These are phyloP conservation scores for Russula vinacea DNA, from an alignment of 768 basidiomycete genomes.

Conservation along the genomic window DNA sequence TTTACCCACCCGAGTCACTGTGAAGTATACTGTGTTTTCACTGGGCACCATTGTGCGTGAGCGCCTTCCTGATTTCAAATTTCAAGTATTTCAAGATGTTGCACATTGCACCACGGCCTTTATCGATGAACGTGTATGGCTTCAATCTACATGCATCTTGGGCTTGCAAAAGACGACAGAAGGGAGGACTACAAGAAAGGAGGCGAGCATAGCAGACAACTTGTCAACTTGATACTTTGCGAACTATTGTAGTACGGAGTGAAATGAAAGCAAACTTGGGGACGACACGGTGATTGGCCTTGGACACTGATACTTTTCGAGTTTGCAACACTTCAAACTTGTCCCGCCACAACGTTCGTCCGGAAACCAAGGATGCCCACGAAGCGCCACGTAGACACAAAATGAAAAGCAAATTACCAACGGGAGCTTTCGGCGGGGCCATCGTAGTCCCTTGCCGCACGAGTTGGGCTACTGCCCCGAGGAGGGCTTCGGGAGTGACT, in stretches of 20 bases:
- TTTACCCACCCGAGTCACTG: constrained; percentile 18
- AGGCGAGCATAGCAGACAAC: constrained; percentile 53
- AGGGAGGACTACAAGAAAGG: constrained; percentile 54
- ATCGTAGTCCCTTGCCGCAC: constrained; percentile 44
- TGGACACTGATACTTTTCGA: constrained; percentile 41
- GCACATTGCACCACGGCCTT: constrained; percentile 25
- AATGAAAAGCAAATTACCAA: constrained; percentile 48
- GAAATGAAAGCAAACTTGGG: constrained; percentile 50
- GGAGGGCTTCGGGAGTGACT: constrained; percentile 82
- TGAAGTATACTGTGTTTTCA: not conserved
- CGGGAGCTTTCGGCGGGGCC: constrained; percentile 49
- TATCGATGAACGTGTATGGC: constrained; percentile 28
- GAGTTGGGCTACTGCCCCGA: constrained; percentile 57
- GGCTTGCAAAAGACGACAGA: constrained; percentile 35
- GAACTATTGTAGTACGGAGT: constrained; percentile 44
- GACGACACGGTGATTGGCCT: constrained; percentile 38
- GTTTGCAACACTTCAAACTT: constrained; percentile 45
- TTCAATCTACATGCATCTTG: constrained; percentile 31
- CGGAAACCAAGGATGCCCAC: constrained; percentile 30
- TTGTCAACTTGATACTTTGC: constrained; percentile 64
- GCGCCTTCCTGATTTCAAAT: constrained; percentile 22
- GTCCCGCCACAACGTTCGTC: constrained; percentile 30
- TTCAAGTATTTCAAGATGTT: constrained; percentile 25
- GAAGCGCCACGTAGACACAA: constrained; percentile 27
- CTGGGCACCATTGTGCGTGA: not conserved